Evolutionary conservation across 495 filamentous ascomycete genomes (phyloP), one percentile per base, ranked within the genome.

Genomic region (Tricharina praecox): DNA sequence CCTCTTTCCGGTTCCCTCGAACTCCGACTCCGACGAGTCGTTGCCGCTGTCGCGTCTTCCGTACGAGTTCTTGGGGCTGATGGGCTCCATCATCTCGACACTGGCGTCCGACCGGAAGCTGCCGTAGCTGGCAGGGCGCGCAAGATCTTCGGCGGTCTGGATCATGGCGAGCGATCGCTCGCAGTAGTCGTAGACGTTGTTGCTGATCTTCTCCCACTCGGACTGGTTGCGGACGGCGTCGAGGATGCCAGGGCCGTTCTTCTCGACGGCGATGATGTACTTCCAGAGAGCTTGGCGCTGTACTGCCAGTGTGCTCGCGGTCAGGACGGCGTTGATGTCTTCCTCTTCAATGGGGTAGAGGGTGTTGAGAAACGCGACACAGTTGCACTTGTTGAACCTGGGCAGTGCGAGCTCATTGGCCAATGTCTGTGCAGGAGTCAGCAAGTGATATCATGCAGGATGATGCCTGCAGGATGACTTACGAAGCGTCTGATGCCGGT

Each of bases 361-460:
- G 20, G 79, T 82, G 64, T 85, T 85, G 32, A 85, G 72, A 71
- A 84, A 77, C 43, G 77, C 81, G 45, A 81, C 69, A 61, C 78
- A 78, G 54, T 81, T 82, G 56, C 69, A 69, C 55, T 78, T 78
- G 62, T 74, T 75, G 63, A 76, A 76, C 0, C 76, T 76, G 42
- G 69, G 64, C 16, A 79, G 63, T 23, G 75, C 70, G 58, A 85
- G 70, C 53, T 84, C 80, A 49, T 83, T 79, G 54, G 83, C 71
- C 36, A 85, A 59, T 23, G 75, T 76, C 78, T 81, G 48, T n/a
- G n/a, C 24, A 24, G 8, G n/a, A 44, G 37, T 11, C 21, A 58
- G 65, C 51, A 65, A 50, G 5, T 23, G 42, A 28, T 28, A 20
- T 16, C 9, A 5, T 34, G 21, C 13, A 30, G 50, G 19, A 16